phyloP scores from a whole-genome alignment of 768 basidiomycete genomes.

The Filobasidium floriforme region DNA sequence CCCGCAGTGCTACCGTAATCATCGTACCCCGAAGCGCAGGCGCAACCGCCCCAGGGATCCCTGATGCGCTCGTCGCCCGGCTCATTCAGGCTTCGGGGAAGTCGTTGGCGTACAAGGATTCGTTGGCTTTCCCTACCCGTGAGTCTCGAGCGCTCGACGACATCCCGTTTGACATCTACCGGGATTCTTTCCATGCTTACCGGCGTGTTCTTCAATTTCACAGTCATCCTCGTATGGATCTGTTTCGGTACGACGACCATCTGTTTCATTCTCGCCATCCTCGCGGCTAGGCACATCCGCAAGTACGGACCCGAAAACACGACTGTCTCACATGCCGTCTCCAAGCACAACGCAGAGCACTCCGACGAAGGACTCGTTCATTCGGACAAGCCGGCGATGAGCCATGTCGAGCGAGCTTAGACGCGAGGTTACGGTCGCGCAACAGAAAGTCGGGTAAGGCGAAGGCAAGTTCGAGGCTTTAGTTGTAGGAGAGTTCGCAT shows the following conservation, averaged over 20 bases:
- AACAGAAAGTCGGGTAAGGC: too few species aligned
- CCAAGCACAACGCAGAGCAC: conserved; percentile 1
- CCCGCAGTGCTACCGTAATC: conserved; percentile 13
- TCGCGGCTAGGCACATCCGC: conserved; percentile 15
- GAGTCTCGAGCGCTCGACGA: too few species aligned
- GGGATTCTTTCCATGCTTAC: background rate
- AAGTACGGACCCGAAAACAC: conserved; percentile 20
- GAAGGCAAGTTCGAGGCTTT: too few species aligned
- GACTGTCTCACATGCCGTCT: conserved; percentile 12
- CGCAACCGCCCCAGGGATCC: conserved; percentile 7
- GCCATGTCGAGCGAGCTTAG: too few species aligned
- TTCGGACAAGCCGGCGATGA: too few species aligned
- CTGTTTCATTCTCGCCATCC: conserved; percentile 17
- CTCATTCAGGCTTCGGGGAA: conserved; percentile 11
- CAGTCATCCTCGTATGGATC: conserved; percentile 20
- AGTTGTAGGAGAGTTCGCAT: too few species aligned
- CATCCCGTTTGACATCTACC: too few species aligned
- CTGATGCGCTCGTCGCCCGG: background rate
- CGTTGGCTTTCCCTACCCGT: conserved; percentile 18
- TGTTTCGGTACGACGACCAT: conserved; percentile 18
- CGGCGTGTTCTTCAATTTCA: background rate
- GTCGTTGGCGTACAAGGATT: conserved; percentile 14
- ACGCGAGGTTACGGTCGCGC: too few species aligned
- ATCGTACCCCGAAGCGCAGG: conserved; percentile 18
- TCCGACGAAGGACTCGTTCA: too few species aligned